A percentile compares a stretch with the other conserved stretches of the same genome.
Evolutionary conservation across 2,329 filamentous ascomycete genomes (phyloP).

Genomic region (Neonectria magnoliae): DNA sequence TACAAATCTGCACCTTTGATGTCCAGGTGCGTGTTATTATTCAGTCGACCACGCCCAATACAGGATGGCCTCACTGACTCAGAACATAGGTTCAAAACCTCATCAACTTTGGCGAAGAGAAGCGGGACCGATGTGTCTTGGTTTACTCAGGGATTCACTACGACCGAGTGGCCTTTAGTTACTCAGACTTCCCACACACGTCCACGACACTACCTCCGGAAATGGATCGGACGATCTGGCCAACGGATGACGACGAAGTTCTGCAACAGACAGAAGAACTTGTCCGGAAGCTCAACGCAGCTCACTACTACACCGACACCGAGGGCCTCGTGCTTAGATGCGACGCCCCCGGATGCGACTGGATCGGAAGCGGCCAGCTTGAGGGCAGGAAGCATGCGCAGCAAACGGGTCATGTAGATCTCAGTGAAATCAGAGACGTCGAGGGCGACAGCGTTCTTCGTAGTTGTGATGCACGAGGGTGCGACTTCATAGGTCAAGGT

Average conservation of each 20-base stretch:
- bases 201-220: slow-evolving; percentile 72
- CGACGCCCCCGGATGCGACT: slow-evolving; percentile 70
- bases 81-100: slow-evolving; percentile 45
- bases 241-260: slow-evolving; percentile 68
- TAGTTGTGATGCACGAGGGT: slow-evolving; percentile 72
- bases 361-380: slow-evolving; percentile 73
- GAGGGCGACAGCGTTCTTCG: slow-evolving; percentile 83
- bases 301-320: slow-evolving; percentile 91
- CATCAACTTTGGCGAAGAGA: slow-evolving; percentile 79
- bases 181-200: slow-evolving; percentile 65
- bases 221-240: slow-evolving; percentile 74
- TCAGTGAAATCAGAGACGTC: slow-evolving; percentile 77
- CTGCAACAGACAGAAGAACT: slow-evolving; percentile 74
- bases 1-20: slow-evolving; percentile 88
- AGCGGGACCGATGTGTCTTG: slow-evolving; percentile 75
- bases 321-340: slow-evolving; percentile 82
- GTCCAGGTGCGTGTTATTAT: slow-evolving; percentile 62
- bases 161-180: slow-evolving; percentile 84
- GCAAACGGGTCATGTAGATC: slow-evolving; percentile 67
- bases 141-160: slow-evolving; percentile 96
- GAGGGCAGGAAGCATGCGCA: slow-evolving; percentile 71
- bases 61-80: not conserved
- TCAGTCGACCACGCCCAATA: not conserved
- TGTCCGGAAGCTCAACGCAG: slow-evolving; percentile 71
- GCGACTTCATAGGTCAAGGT: slow-evolving; percentile 74